Evolutionary conservation across 2,329 filamentous ascomycete genomes (phyloP).

Genomic region (Ceratocystis huliohia): DNA sequence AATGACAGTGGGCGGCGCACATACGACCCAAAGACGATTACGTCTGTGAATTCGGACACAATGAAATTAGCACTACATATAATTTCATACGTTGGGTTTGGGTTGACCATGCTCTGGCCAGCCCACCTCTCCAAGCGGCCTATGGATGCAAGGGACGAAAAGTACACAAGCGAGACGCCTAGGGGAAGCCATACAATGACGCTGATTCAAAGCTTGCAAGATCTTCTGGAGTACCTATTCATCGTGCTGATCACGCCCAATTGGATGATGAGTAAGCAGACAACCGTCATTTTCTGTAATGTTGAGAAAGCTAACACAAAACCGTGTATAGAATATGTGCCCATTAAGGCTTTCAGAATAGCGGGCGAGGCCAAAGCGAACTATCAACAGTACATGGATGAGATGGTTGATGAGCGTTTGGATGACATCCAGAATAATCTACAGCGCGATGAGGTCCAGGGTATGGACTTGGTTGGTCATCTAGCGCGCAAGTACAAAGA

Average conservation of each 20-base stretch:
- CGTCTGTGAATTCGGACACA: constrained; percentile 48
- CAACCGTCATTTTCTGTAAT: no score
- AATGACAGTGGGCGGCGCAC: constrained; percentile 13
- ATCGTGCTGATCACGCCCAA: constrained; percentile 47
- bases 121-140: constrained; percentile 41
- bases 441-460: constrained; percentile 32
- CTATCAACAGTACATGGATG: constrained; percentile 56
- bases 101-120: constrained; percentile 47
- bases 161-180: constrained; percentile 37
- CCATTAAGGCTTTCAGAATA: constrained; percentile 38
- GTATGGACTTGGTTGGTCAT: constrained; percentile 42
- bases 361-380: constrained; percentile 46
- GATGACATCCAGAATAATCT: constrained; percentile 30
- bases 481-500: constrained; percentile 35
- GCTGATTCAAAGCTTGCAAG: constrained; percentile 50
- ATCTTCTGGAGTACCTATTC: constrained; percentile 50
- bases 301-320: not conserved
- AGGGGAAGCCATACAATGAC: constrained; percentile 47
- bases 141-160: constrained; percentile 34
- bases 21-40: constrained; percentile 31
- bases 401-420: constrained; percentile 51
- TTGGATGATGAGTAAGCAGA: constrained; percentile 39
- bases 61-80: constrained; percentile 49
- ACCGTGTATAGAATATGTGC: constrained; percentile 31
- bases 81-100: constrained; percentile 58